Evolutionary conservation across 2,329 filamentous ascomycete genomes (phyloP).

Genomic region (Seiridium cupressi): DNA sequence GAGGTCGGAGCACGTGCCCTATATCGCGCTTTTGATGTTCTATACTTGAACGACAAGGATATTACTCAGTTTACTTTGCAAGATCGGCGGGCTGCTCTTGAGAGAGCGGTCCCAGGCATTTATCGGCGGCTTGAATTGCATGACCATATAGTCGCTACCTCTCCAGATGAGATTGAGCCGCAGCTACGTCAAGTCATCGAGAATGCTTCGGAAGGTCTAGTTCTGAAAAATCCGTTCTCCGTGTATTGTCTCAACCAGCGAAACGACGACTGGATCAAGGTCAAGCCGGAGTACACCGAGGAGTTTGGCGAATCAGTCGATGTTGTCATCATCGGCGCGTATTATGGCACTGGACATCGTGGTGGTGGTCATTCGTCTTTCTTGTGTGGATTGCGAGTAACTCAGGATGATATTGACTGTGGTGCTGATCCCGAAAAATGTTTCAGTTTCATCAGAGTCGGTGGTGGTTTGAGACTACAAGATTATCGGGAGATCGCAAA

Average conservation of each 20-base stretch:
- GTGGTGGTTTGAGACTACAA: conserved; percentile 82
- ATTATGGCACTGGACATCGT: conserved; percentile 83
- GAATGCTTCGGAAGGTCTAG: conserved; percentile 83
- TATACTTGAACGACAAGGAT: conserved; percentile 79
- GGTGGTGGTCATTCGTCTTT: conserved; percentile 84
- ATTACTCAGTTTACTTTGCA: conserved; percentile 80
- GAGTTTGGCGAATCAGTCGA: conserved; percentile 94
- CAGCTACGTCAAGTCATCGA: conserved; percentile 80
- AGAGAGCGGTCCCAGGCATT: conserved; percentile 66
- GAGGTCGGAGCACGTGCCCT: conserved; percentile 68
- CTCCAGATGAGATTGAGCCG: conserved; percentile 72
- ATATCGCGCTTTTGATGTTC: conserved; percentile 85
- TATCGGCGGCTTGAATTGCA: conserved; percentile 83
- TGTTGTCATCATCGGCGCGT: conserved; percentile 85
- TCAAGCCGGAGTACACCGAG: conserved; percentile 97
- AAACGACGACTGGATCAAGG: conserved; percentile 96
- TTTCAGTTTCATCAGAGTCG: conserved; percentile 96
- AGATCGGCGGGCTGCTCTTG: conserved; percentile 75
- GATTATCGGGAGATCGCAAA: conserved; percentile 85
- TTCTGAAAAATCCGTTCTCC: conserved; percentile 90
- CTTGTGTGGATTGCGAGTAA: conserved; percentile 80
- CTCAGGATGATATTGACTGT: conserved; percentile 62
- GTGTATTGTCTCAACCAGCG: conserved; percentile 84
- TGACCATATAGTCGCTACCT: conserved; percentile 63
- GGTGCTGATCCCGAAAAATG: conserved; percentile 70